Base-by-base conservation (phyloP, 2,329 filamentous ascomycete species). In the Xylaria sp. region DNA sequence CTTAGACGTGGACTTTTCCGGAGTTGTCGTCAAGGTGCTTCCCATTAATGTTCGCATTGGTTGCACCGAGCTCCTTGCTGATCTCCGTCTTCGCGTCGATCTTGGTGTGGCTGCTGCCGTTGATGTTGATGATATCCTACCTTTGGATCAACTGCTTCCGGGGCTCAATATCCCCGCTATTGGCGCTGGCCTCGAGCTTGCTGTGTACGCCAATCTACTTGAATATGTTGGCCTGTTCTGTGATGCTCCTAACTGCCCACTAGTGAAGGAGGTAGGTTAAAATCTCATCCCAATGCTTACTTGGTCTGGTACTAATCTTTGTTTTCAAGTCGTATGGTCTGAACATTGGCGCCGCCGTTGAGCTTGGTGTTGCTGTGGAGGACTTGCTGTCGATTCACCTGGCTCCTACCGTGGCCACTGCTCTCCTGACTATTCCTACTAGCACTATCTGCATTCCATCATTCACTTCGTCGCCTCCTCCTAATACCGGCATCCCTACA, bases 131-230 rank as follows among this genome's bases (percentile, higher is more conserved):
- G 68, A 72, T 9, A 54, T 73, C 19, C 33, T 75, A 3, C 69
- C 71, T 27, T 69, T 74, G 52, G 55, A 49, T 21, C 10, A 66
- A 40, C 31, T 67, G 2, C 35, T 67, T 11, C 63, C 63, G 9
- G 67, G 67, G 9, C 62, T 71, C 8, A 44, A 70, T 54, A 55
- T 73, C 29, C 68, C 73, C 19, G 69, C 70, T 25, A 64, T 77
- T 61, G 75, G 76, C 40, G 75, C 80, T 21, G 79, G 78, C 65
- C 77, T 80, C 33, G 78, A 79, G 66, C 63, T 81, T 13, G 76
- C 75, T 43, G 73, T 85, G 43, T 85, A 78, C 69, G 79, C 80
- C 59, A 81, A 86, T 73, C 70, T 87, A 6, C 77, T 84, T n/a
- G 80, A 86, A 67, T 83, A 86, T 71, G 77, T 79, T 58, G 75